Conservation (phyloP, 257 asterid genomes). For the Mitragyna speciosa region DNA sequence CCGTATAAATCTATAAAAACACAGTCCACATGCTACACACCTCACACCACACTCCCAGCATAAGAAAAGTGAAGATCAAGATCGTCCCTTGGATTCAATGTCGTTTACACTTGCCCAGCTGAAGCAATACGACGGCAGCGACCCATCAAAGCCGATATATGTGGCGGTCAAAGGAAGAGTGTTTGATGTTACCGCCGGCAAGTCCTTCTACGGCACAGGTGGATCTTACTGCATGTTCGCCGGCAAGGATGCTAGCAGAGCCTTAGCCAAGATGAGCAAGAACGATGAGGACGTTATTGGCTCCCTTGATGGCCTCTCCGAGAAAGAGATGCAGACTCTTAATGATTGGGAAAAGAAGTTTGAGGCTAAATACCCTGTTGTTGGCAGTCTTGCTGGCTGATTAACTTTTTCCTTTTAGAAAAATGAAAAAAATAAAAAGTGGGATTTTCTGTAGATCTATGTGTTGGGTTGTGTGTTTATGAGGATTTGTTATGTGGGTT, state of each 20-base stretch:
- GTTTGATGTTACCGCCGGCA: constrained; percentile 80
- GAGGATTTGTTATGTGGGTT: not conserved
- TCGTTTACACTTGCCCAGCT: constrained; percentile 70
- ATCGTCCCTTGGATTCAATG: constrained; percentile 28
- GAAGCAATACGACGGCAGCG: constrained; percentile 70
- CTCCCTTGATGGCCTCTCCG: constrained; percentile 71
- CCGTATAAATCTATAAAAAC: no score
- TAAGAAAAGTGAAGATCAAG: no score
- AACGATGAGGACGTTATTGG: constrained; percentile 63
- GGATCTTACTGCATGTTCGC: constrained; percentile 77
- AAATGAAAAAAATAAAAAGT: not conserved
- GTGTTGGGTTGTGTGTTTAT: not conserved
- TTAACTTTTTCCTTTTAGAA: not conserved
- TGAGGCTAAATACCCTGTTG: constrained; percentile 89
- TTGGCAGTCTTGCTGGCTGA: constrained; percentile 46
- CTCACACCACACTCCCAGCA: no score
- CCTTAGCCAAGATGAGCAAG: constrained; percentile 97
- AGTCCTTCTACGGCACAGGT: constrained; percentile 90
- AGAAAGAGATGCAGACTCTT: constrained; percentile 81
- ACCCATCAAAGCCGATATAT: constrained; percentile 85
- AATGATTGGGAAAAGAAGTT: constrained; percentile 94
- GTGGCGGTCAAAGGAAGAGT: constrained; percentile 74
- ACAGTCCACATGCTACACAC: no score
- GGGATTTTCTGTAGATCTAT: not conserved
- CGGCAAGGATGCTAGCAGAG: constrained; percentile 98